Base-by-base conservation (phyloP, 345 rosid genomes). In the Chamaenerion angustifolium region DNA sequence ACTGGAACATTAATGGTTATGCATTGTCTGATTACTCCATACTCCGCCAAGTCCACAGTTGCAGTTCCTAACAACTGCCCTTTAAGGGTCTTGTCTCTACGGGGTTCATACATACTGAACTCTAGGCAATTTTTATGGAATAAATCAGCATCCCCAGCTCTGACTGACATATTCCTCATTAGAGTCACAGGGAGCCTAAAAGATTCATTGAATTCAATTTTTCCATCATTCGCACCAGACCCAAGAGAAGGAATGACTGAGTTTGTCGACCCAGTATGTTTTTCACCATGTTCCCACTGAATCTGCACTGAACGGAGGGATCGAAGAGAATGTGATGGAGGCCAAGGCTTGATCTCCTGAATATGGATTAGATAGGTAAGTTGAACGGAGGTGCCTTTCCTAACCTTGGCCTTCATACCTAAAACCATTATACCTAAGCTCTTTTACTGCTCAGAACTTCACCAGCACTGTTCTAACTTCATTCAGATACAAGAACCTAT, bases 261-360 rank as follows among this genome's bases (percentile, higher is more conserved):
- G 37, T 65, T 68, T 7, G 98, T 85, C 8, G 94, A 76, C 16
- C 95, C 94, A 0, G 85, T 74, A 27, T 45, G 72, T 46, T 78
- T 79, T 50, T 70, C 86, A 48, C 94, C 92, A 25, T 86, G 79
- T 71, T 83, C 94, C 98, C 98, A 90, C 42, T 81, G 98, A 40
- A 90, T 71, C 8, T 83, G 48, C 55, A 83, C 94, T 12, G 98
- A 83, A 41, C 95, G 86, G 4, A 90, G 75, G 16, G 94, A 81
- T 57, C 77, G 64, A 48, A 90, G 76, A 12, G 98, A 83, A 61
- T 90, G 95, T 16, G 98, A 83, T 31, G 98, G 98, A 5, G 98
- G 98, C 98, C 98, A 90, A 37, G 94, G 98, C 71, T 76, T 86
- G 72, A 90, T 64, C 49, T 90, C 94, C 62, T 74, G 84, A 68